Evolutionary conservation across 192 early-diverging fungal genomes (phyloP).

Genomic region (Linnemannia schmuckeri): DNA sequence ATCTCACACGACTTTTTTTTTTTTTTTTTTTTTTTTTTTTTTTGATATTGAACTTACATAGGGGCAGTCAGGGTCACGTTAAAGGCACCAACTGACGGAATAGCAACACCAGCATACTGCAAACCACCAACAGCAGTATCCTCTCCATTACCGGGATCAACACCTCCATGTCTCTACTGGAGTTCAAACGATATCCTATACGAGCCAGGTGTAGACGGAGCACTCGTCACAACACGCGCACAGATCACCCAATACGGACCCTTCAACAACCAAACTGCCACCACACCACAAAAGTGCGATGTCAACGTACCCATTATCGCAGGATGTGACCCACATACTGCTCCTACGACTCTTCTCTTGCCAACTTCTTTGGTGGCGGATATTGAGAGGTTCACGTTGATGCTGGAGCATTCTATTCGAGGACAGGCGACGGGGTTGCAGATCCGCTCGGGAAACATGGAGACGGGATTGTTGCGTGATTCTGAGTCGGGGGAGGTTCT

Average conservation of each 20-base stretch:
- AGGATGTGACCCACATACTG: slow-evolving; percentile 29
- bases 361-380: slow-evolving; percentile 50
- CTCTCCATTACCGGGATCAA: neutral
- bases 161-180: slow-evolving; percentile 39
- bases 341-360: slow-evolving; percentile 4
- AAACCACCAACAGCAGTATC: slow-evolving; percentile 3
- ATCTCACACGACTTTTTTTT: slow-evolving; percentile 4
- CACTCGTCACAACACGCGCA: slow-evolving; percentile 53
- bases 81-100: slow-evolving; percentile 37
- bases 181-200: slow-evolving; percentile 48
- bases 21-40: neutral
- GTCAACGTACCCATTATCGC: slow-evolving; percentile 35
- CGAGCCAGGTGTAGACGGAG: slow-evolving; percentile 41
- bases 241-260: slow-evolving; percentile 39
- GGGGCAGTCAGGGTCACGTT: slow-evolving; percentile 47
- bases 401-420: slow-evolving; percentile 61
- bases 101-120: slow-evolving; percentile 31
- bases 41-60: neutral
- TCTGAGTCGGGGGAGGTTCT: slow-evolving; percentile 25
- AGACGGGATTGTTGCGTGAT: slow-evolving; percentile 35
- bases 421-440: slow-evolving; percentile 52
- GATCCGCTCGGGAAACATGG: slow-evolving; percentile 58
- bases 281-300: neutral
- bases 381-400: slow-evolving; percentile 57
- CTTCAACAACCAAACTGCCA: slow-evolving; percentile 15